A percentile compares a stretch with the other conserved stretches of the same genome.
Conservation (phyloP, 2,329 filamentous ascomycete genomes). For the Coniochaeta hoffmannii region DNA sequence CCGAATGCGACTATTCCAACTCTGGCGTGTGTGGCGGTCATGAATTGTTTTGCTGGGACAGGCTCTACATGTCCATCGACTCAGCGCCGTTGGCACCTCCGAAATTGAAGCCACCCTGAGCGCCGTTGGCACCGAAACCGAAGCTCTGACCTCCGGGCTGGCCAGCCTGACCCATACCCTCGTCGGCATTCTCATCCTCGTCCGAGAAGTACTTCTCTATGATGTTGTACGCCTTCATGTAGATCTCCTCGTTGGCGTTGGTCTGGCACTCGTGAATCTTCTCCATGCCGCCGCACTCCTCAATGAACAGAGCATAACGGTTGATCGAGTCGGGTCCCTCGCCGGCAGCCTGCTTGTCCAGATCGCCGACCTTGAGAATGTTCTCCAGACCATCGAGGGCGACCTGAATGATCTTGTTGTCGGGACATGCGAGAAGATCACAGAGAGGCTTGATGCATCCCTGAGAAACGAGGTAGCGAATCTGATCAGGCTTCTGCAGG, state of each 20-base stretch:
- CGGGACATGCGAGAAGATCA: conserved; percentile 88
- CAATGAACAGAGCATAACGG: conserved; percentile 94
- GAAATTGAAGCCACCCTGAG: conserved; percentile 83
- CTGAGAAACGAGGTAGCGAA: conserved; percentile 85
- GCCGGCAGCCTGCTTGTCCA: conserved; percentile 87
- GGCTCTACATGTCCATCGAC: conserved; percentile 56
- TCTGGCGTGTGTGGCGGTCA: background rate
- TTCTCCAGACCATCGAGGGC: conserved; percentile 97
- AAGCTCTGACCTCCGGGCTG: conserved; percentile 62
- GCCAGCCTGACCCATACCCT: conserved; percentile 59
- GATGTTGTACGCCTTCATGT: conserved; percentile 99
- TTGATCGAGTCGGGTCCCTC: conserved; percentile 76
- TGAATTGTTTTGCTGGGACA: background rate
- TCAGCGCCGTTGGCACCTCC: conserved; percentile 54
- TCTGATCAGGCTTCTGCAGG: conserved; percentile 97
- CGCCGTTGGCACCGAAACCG: conserved; percentile 63
- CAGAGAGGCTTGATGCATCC: conserved; percentile 97
- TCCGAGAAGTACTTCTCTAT: conserved; percentile 99
- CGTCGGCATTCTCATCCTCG: conserved; percentile 88
- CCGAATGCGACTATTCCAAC: background rate
- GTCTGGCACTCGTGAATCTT: conserved; percentile 99
- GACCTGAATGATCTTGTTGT: conserved; percentile 99
- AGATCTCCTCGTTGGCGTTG: conserved; percentile 99
- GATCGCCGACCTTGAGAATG: conserved; percentile 97
- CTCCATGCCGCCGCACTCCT: conserved; percentile 98